Conservation (phyloP, 116 monocot genomes). For the Iris pallida region DNA sequence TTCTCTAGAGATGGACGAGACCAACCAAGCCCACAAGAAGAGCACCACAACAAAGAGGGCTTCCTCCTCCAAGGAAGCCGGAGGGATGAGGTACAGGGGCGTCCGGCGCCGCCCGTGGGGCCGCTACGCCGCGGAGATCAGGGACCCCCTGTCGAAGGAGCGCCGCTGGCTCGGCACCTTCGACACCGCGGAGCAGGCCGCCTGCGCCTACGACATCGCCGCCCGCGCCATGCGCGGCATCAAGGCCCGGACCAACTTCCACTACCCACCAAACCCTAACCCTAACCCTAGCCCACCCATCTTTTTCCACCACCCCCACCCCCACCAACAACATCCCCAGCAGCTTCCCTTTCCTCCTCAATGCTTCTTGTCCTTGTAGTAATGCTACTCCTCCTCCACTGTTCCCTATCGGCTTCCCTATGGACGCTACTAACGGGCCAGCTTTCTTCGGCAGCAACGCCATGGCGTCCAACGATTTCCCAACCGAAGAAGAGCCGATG, state of each 20-base stretch:
- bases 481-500: neutral
- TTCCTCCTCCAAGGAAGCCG: neutral
- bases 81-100: slow-evolving; percentile 61
- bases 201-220: slow-evolving; percentile 95
- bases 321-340: too few relatives aligned
- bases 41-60: slow-evolving; percentile 15
- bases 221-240: slow-evolving; percentile 92
- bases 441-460: neutral
- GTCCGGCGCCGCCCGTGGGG: slow-evolving; percentile 95
- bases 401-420: neutral
- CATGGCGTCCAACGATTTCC: neutral
- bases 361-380: too few relatives aligned
- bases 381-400: neutral
- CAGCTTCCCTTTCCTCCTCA: too few relatives aligned
- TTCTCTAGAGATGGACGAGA: slow-evolving; percentile 22
- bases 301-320: neutral
- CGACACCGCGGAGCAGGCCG: slow-evolving; percentile 97
- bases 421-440: neutral
- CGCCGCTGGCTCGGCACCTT: slow-evolving; percentile 97
- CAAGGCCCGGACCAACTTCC: slow-evolving; percentile 95
- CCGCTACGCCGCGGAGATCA: slow-evolving; percentile 87
- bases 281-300: neutral
- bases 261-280: slow-evolving; percentile 23
- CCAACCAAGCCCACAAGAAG: neutral
- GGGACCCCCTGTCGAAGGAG: slow-evolving; percentile 91